Base-by-base conservation (phyloP, 2,329 filamentous ascomycete species). In the Botrytis cinerea region DNA sequence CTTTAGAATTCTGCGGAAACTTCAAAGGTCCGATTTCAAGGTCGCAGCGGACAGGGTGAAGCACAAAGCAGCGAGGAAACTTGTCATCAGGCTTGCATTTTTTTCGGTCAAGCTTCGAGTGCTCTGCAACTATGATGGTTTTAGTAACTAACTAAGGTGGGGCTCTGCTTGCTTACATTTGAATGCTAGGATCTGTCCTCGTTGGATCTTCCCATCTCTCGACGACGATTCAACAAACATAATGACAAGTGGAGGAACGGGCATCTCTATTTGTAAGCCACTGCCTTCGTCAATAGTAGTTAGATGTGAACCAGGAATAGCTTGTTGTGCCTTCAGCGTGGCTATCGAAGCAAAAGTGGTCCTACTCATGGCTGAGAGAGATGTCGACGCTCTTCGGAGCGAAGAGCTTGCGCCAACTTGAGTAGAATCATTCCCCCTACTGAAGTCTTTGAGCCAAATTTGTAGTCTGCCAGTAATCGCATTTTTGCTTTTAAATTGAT, bases 181-280 rank as follows among this genome's bases (percentile, higher is more conserved):
- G 18, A 72, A 72, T n/a, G 51, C 51, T 6, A 72, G 40, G 20
- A 72, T 68, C 9, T 72, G 62, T 16, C 62, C 71, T 25, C 22
- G 28, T 25, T 59, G 40, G 6, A 72, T 61, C 3, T 25, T 38
- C 10, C 40, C 28, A 48, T 61, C 62, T 40, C 10, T 61, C 8
- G 62, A 60, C 10, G 62, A 60, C 3, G 40, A 60, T 32, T 72
- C 71, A 7, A 72, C 71, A 68, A 72, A 72, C 62, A 72, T 51
- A 28, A 72, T 25, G 28, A 72, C 25, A 6, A 72, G 54, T 16
- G 71, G 71, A 40, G 62, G 20, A 14, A 72, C 22, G 6, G 62
- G 71, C 62, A 10, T 48, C 6, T 61, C 40, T 46, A 69, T 28
- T 2, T 25, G 9, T 10, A 72, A 32, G 4, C 62, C 62, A 25